Percentiles rank a stretch among this genome's conserved stretches.
Conservation (phyloP, 177 flowering plant genomes). For the Vitis hybrid region DNA sequence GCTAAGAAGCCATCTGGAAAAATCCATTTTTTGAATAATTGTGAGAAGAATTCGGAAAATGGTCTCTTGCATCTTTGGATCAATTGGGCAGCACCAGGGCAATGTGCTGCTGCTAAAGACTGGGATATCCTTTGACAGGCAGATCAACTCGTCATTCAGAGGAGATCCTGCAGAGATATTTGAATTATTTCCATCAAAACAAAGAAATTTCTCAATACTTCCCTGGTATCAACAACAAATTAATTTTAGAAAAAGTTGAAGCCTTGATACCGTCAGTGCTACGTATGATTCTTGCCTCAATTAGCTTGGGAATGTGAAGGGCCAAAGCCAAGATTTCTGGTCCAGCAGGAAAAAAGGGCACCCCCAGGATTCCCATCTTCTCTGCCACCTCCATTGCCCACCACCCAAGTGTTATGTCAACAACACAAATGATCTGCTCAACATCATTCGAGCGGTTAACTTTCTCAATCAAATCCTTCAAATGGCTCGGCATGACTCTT, state of each 20-base stretch:
- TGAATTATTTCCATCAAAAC: too few relatives aligned
- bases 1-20: slow-evolving; percentile 13
- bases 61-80: neutral
- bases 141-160: neutral
- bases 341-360: slow-evolving; percentile 14
- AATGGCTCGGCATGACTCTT: too few relatives aligned
- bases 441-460: neutral
- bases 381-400: slow-evolving; percentile 12
- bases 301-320: slow-evolving; percentile 9
- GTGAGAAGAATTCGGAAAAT: neutral
- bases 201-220: too few relatives aligned
- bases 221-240: too few relatives aligned
- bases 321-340: slow-evolving; percentile 15
- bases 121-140: slow-evolving; percentile 9
- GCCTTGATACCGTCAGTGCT: too few relatives aligned
- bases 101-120: neutral
- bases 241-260: too few relatives aligned
- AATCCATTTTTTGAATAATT: neutral
- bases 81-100: slow-evolving; percentile 9
- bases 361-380: slow-evolving; percentile 19
- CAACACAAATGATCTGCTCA: slow-evolving; percentile 6
- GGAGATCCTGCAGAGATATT: too few relatives aligned
- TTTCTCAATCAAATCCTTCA: neutral
- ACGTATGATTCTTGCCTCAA: too few relatives aligned
- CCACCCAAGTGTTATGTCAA: slow-evolving; percentile 5